Percentiles rank a stretch among this genome's conserved stretches.
Conservation (phyloP, 345 rosid species). For the Acer negundo region DNA sequence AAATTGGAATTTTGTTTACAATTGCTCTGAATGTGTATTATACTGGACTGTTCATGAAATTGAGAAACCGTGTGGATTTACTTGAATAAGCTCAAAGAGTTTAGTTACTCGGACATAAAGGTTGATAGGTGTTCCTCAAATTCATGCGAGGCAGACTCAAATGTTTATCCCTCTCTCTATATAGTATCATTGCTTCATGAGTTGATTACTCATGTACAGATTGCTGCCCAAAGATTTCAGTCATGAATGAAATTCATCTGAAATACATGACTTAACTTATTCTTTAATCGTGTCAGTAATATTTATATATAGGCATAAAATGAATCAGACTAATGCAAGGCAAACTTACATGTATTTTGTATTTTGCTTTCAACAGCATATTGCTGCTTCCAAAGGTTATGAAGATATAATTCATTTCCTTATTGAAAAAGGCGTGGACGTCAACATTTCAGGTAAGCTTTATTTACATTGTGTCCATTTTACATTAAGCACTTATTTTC, state of each 20-base stretch:
- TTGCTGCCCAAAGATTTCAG: too few species aligned
- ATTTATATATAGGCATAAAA: not conserved
- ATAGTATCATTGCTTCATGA: too few species aligned
- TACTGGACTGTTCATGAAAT: not conserved
- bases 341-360: not conserved
- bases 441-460: slow-evolving; percentile 46
- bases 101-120: not conserved
- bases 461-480: not conserved
- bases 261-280: not conserved
- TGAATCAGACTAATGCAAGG: not conserved
- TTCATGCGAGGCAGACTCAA: not conserved
- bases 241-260: too few species aligned
- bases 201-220: too few species aligned
- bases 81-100: not conserved
- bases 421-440: slow-evolving; percentile 55
- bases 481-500: not conserved
- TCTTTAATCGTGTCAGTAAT: not conserved
- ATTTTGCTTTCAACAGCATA: slow-evolving; percentile 47
- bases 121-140: not conserved
- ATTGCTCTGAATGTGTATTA: not conserved
- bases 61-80: not conserved
- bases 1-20: not conserved
- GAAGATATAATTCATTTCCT: slow-evolving; percentile 65
- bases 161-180: too few species aligned
- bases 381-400: slow-evolving; percentile 77